Evolutionary conservation across 306 rosid species (phyloP).

Genomic region (Inga oerstediana): DNA sequence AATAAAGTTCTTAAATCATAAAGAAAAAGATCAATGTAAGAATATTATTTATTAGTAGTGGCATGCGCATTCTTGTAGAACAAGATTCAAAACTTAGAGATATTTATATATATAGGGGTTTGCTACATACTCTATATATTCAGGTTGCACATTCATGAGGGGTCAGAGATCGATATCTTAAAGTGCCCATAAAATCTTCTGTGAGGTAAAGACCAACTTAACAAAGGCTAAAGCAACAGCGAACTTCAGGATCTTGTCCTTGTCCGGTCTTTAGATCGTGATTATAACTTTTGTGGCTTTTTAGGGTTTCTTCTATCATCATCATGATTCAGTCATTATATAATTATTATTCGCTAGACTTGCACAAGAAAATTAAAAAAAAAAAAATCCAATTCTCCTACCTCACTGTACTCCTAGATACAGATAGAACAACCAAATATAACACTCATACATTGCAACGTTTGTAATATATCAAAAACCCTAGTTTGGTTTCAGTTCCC

Average conservation of each 20-base stretch:
- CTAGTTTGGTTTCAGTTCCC: conserved; percentile 6
- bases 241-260: conserved; percentile 40
- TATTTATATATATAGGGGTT: background rate
- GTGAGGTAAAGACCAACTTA: conserved; percentile 1
- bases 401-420: background rate
- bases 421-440: background rate
- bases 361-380: background rate
- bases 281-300: conserved; percentile 39
- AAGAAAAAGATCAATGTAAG: conserved; percentile 37
- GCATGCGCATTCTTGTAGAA: conserved; percentile 55
- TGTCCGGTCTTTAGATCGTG: conserved; percentile 24
- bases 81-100: conserved; percentile 26
- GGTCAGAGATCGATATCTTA: conserved; percentile 12
- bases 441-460: background rate
- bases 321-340: background rate
- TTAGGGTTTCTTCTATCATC: conserved; percentile 34
- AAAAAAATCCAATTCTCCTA: background rate
- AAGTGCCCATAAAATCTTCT: conserved; percentile 13
- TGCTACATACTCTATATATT: too few species aligned
- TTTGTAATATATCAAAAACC: conserved; percentile 14
- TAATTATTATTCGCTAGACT: background rate
- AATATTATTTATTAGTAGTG: background rate
- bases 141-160: background rate
- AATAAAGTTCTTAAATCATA: conserved; percentile 42
- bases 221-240: conserved; percentile 35